Base-by-base conservation (phyloP, 2,329 filamentous ascomycete species). In the Paecilomyces variotii region DNA sequence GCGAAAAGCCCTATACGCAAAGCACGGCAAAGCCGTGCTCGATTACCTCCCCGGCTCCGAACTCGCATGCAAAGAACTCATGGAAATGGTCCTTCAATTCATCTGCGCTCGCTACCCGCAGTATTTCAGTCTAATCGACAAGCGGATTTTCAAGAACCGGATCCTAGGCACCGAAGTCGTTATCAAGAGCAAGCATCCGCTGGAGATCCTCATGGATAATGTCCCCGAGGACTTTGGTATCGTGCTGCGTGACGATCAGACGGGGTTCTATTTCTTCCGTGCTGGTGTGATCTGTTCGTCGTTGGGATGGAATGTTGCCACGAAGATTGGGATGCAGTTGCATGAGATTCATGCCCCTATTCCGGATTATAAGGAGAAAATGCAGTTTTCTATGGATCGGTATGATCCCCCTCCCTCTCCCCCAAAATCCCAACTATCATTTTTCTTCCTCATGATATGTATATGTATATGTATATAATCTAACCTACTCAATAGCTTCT, bases 381-480 rank as follows among this genome's bases (percentile, higher is more conserved):
- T 95, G 88, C 83, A 88, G 39, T 88, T 91, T 62, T 91, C 88
- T 49, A 92, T 96, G 87, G 90, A 95, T 67, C 81, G 89, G 83
- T 90, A 74, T 55, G 81, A 9, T 28, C 28, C 24, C 30, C 56
- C 39, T 26, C 27, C 50, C n/a, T 59, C 19, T 1, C 57, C 14
- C 26, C 49, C 5, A 30, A 11, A 39, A 28, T 26, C 50, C 7
- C 4, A 27, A 10, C 27, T n/a, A 24, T 30, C 26, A n/a, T 54
- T 54, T 54, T 19, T 19, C 19, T 19, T 19, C 1, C 19, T 19
- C 19, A 19, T 19, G 19, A 19, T 19, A 1, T 19, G 19, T 19
- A 19, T 19, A 19, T 19, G 19, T 19, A 19, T 19, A 19, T 19
- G 19, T 34, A 56, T 58, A 27, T 51, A 10, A 3, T 53, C 49